Evolutionary conservation across 179 eudicot genomes (phyloP).

Genomic region (Corrigiola litoralis): DNA sequence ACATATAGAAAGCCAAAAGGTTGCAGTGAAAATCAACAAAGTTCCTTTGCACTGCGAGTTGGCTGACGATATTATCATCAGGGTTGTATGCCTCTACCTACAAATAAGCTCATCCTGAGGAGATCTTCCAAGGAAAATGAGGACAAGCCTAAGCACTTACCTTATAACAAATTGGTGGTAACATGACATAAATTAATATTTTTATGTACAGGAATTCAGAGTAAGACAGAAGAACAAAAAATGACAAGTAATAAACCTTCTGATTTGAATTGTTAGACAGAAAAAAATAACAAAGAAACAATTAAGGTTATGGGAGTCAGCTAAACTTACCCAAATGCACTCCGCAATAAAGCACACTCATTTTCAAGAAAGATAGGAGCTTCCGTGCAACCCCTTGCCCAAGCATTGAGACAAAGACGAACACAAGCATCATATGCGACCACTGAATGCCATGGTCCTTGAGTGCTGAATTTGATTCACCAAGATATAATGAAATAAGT

Average conservation of each 20-base stretch:
- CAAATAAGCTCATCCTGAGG: neutral
- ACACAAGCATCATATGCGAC: conserved; percentile 96
- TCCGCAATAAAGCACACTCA: conserved; percentile 79
- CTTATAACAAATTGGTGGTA: too few species aligned
- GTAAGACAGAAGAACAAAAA: too few species aligned
- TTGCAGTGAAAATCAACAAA: too few species aligned
- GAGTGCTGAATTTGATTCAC: conserved; percentile 52
- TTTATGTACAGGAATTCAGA: too few species aligned
- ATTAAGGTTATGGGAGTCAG: neutral
- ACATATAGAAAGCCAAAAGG: too few species aligned
- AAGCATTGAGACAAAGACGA: conserved; percentile 92
- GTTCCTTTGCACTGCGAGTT: too few species aligned
- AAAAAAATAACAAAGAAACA: neutral
- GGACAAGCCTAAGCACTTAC: neutral
- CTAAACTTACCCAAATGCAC: conserved; percentile 68
- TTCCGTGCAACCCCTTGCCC: conserved; percentile 94
- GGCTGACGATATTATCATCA: too few species aligned
- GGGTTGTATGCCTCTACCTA: neutral
- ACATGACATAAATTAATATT: too few species aligned
- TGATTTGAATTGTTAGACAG: neutral
- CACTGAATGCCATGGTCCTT: conserved; percentile 88
- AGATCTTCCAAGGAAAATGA: neutral
- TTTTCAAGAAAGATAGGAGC: conserved; percentile 90
- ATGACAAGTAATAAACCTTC: neutral
- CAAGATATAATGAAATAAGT: conserved; percentile 8